phyloP scores from a whole-genome alignment of 805 yeast genomes.

The Wickerhamiella occidentalis region DNA sequence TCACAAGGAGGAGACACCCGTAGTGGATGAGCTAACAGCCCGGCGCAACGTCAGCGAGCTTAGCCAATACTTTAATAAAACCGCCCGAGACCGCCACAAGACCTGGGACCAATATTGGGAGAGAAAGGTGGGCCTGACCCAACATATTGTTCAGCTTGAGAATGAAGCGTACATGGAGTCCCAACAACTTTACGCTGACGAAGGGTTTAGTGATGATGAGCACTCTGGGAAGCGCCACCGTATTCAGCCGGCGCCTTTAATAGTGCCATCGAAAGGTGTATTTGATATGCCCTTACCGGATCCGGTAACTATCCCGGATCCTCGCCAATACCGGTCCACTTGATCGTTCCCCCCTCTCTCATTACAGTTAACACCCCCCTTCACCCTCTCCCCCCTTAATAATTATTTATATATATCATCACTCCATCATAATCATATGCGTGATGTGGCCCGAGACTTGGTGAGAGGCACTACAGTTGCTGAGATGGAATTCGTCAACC shows the following conservation, averaged over 20 bases:
- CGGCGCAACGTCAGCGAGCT: slow-evolving; percentile 20
- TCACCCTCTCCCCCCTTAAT: background rate
- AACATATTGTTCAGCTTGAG: slow-evolving; percentile 17
- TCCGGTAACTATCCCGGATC: slow-evolving; percentile 22
- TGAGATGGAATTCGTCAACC: slow-evolving; percentile 25
- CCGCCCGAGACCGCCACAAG: slow-evolving; percentile 23
- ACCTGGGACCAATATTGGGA: slow-evolving; percentile 29
- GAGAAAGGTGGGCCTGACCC: slow-evolving; percentile 17
- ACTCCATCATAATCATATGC: slow-evolving; percentile 12
- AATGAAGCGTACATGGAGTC: slow-evolving; percentile 20
- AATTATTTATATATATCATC: background rate
- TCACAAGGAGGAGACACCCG: slow-evolving; percentile 14
- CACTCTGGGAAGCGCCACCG: slow-evolving; percentile 14
- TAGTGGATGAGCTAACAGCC: slow-evolving; percentile 20
- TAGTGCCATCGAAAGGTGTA: slow-evolving; percentile 18
- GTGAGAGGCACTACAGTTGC: slow-evolving; percentile 24
- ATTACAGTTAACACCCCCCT: background rate
- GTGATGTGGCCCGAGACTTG: slow-evolving; percentile 23
- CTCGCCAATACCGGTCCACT: slow-evolving; percentile 11
- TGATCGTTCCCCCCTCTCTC: background rate
- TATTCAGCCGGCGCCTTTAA: slow-evolving; percentile 17
- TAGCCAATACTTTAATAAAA: slow-evolving; percentile 20
- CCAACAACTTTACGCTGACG: slow-evolving; percentile 17
- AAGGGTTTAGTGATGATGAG: slow-evolving; percentile 20
- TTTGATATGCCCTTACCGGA: slow-evolving; percentile 20